Conservation (phyloP, 371 early-diverging fungal species). For the Mucor irregularis region DNA sequence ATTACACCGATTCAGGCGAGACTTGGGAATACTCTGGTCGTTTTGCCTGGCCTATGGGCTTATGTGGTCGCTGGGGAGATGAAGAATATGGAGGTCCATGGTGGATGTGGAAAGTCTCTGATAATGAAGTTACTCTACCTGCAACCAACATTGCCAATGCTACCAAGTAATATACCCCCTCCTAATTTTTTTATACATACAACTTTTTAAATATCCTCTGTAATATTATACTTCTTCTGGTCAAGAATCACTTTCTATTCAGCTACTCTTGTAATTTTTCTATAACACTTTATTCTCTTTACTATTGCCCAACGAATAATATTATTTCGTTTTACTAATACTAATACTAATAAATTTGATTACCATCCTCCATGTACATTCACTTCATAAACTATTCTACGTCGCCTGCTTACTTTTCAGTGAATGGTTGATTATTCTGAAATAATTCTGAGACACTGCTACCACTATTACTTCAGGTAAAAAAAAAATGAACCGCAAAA, state of each 20-base stretch:
- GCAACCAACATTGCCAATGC: background rate
- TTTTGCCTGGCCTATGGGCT: constrained; percentile 44
- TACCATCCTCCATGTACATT: no score
- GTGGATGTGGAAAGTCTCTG: constrained; percentile 49
- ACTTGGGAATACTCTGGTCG: constrained; percentile 52
- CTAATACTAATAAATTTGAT: no score
- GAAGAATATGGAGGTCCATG: constrained; percentile 54
- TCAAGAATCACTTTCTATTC: background rate
- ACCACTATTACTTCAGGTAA: no score
- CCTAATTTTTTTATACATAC: background rate
- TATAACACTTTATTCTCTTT: background rate
- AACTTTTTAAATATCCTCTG: background rate
- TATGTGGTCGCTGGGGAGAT: constrained; percentile 52
- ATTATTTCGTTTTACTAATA: no score
- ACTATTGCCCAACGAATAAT: no score
- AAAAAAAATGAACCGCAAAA: no score
- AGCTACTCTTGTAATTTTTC: background rate
- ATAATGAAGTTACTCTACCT: constrained; percentile 4
- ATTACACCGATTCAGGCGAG: constrained; percentile 43
- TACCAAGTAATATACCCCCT: constrained; percentile 1
- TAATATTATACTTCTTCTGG: no score
- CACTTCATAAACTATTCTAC: no score
- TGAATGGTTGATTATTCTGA: no score
- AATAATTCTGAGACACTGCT: no score
- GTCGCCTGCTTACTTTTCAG: no score